These are phyloP conservation scores for Phytophthora pini DNA, from an alignment of 352 stramenopile genomes.

Conservation along the genomic window DNA sequence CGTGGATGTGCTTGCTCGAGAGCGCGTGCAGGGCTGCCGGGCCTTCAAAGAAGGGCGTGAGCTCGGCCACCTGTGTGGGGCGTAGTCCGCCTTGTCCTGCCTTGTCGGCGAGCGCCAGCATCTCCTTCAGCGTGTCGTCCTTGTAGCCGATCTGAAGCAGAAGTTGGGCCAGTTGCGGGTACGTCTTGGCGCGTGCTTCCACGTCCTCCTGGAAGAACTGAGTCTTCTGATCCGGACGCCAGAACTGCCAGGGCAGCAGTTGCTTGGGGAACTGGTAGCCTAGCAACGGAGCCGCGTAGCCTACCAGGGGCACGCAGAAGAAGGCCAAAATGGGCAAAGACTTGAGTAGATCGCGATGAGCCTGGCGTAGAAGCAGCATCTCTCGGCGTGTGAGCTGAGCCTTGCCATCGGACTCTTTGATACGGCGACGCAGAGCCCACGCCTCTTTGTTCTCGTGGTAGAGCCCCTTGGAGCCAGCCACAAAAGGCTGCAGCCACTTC, in stretches of 20 bases:
- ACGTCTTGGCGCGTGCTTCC: constrained; percentile 53
- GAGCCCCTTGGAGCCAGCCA: constrained; percentile 70
- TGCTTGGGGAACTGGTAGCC: constrained; percentile 90
- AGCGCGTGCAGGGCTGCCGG: constrained; percentile 56
- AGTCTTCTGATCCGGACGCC: constrained; percentile 83
- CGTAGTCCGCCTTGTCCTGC: constrained; percentile 31
- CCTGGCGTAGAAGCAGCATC: constrained; percentile 85
- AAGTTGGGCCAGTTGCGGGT: constrained; percentile 63
- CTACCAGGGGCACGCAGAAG: constrained; percentile 74
- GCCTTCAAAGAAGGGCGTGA: constrained; percentile 73
- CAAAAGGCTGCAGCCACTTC: constrained; percentile 86
- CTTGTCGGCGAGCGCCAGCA: constrained; percentile 43
- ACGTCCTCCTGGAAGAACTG: constrained; percentile 81
- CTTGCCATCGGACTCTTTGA: constrained; percentile 47
- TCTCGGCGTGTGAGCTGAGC: constrained; percentile 64
- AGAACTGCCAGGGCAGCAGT: constrained; percentile 87
- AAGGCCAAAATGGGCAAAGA: constrained; percentile 78
- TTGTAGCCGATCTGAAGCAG: constrained; percentile 74
- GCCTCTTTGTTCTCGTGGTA: constrained; percentile 82
- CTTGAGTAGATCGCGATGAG: constrained; percentile 85
- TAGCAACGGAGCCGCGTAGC: constrained; percentile 77
- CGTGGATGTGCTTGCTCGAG: constrained; percentile 54
- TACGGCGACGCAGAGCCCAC: constrained; percentile 66
- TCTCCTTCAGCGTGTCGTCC: constrained; percentile 53
- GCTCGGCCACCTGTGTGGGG: constrained; percentile 63